These are phyloP conservation scores for Lipomyces orientalis DNA, from an alignment of 805 yeast genomes.

Conservation along the genomic window DNA sequence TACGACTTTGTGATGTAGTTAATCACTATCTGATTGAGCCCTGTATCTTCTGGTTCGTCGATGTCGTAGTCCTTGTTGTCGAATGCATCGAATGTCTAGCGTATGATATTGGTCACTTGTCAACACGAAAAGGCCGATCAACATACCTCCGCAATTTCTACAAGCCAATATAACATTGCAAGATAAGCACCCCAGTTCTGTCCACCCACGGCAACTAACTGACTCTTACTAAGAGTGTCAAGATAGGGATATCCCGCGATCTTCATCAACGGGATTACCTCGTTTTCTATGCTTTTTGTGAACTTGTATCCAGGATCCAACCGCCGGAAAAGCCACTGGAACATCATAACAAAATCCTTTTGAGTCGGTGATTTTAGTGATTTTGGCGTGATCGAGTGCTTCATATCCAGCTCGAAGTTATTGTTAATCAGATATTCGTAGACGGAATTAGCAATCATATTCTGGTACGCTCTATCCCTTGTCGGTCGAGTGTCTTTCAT, in stretches of 20 bases:
- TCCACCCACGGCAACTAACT: slow-evolving; percentile 90
- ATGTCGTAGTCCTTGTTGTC: slow-evolving; percentile 48
- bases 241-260: slow-evolving; percentile 77
- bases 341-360: slow-evolving; percentile 77
- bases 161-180: slow-evolving; percentile 84
- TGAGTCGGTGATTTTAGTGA: slow-evolving; percentile 81
- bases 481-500: slow-evolving; percentile 75
- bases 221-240: slow-evolving; percentile 80
- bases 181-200: slow-evolving; percentile 79
- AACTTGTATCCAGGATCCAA: slow-evolving; percentile 81
- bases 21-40: slow-evolving; percentile 58
- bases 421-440: slow-evolving; percentile 65
- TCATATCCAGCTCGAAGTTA: slow-evolving; percentile 76
- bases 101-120: background rate
- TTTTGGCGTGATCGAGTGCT: slow-evolving; percentile 67
- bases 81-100: slow-evolving; percentile 49
- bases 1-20: slow-evolving; percentile 71
- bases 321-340: slow-evolving; percentile 76
- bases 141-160: slow-evolving; percentile 53
- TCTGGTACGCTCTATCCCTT: slow-evolving; percentile 71
- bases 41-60: slow-evolving; percentile 50
- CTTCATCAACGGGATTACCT: slow-evolving; percentile 70
- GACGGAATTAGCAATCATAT: slow-evolving; percentile 55
- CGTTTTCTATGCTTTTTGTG: slow-evolving; percentile 71
- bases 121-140: background rate